A percentile compares a stretch with the other conserved stretches of the same genome.
phyloP scores from a whole-genome alignment of 2,329 filamentous ascomycete genomes.

The Beauveria scarabaeidicola region DNA sequence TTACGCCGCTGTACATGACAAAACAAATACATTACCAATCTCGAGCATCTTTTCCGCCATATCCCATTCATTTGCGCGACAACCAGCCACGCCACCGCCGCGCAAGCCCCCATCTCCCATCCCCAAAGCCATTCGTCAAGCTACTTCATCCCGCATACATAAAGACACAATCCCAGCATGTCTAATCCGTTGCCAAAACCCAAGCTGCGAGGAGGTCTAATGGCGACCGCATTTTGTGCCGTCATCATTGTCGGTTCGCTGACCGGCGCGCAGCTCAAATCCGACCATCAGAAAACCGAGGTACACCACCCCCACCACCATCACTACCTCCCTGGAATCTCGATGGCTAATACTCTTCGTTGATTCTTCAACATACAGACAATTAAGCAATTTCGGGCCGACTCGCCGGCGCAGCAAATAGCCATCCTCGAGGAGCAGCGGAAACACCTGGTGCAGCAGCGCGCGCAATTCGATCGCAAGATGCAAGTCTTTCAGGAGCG shows the following conservation, averaged over 20 bases:
- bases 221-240: constrained; percentile 37
- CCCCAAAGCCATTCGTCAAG: too few relatives aligned
- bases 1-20: neutral
- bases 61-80: too few relatives aligned
- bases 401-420: constrained; percentile 36
- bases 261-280: constrained; percentile 42
- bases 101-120: neutral
- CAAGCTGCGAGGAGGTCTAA: constrained; percentile 25
- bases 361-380: constrained; percentile 15
- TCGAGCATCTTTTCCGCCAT: too few relatives aligned
- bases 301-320: constrained; percentile 19
- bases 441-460: constrained; percentile 29
- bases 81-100: neutral
- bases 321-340: too few relatives aligned
- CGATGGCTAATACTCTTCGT: neutral
- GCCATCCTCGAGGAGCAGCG: constrained; percentile 35
- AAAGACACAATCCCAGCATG: constrained; percentile 11
- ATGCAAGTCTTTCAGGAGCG: constrained; percentile 31
- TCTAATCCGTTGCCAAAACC: constrained; percentile 17
- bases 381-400: constrained; percentile 30
- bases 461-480: constrained; percentile 32
- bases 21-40: too few relatives aligned
- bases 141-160: neutral
- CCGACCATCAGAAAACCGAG: constrained; percentile 37
- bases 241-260: constrained; percentile 38